A percentile compares a stretch with the other conserved stretches of the same genome.
Evolutionary conservation across 176 grass and related monocot genomes (phyloP).

Genomic region (Eragrostis curvula): DNA sequence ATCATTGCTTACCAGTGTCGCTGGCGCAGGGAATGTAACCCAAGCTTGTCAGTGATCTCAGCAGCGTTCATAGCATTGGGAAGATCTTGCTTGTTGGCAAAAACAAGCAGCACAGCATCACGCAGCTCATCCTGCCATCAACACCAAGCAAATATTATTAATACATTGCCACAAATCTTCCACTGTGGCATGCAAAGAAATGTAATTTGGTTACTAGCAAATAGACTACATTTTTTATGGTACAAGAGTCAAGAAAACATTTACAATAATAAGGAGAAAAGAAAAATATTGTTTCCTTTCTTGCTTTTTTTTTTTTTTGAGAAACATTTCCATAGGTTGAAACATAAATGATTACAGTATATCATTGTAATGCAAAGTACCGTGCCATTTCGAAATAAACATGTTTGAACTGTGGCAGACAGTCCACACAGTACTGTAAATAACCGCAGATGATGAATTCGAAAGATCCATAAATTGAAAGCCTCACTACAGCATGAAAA

Average conservation of each 20-base stretch:
- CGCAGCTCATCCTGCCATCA: slow-evolving; percentile 43
- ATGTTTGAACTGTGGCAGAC: too few relatives aligned
- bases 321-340: too few relatives aligned
- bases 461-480: neutral
- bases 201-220: neutral
- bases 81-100: slow-evolving; percentile 58
- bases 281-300: neutral
- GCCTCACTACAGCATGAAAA: neutral
- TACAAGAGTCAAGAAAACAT: neutral
- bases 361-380: neutral
- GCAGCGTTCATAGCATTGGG: slow-evolving; percentile 53
- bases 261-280: neutral
- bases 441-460: neutral
- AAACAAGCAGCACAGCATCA: slow-evolving; percentile 50
- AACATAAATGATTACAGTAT: too few relatives aligned
- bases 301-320: neutral
- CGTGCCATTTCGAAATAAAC: neutral
- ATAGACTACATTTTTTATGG: neutral
- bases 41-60: slow-evolving; percentile 50
- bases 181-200: neutral
- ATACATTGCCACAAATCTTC: too few relatives aligned
- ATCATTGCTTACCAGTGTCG: slow-evolving; percentile 33
- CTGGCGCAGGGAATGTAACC: slow-evolving; percentile 43
- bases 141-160: neutral
- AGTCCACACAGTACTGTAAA: too few relatives aligned